Base-by-base conservation (phyloP, 768 basidiomycete species). In the Lactarius quietus region DNA sequence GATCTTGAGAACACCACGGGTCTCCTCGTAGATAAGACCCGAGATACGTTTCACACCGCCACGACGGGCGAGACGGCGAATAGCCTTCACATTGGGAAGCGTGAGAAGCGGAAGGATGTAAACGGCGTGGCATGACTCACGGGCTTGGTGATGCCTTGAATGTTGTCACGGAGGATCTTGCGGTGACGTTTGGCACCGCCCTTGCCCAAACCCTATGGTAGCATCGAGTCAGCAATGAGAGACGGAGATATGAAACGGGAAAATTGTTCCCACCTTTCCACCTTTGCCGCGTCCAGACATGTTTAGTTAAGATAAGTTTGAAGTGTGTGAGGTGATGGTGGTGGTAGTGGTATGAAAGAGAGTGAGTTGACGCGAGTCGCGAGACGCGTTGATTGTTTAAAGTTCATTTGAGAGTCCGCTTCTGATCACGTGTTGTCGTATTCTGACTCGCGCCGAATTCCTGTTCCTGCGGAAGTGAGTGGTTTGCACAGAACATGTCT, bases 251-350 rank as follows among this genome's bases (percentile, higher is more conserved):
- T 48, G 28, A 26, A 43, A 41, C 3, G 6, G 12, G 23, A 33
- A 26, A 33, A 5, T 39, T 31, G n/a, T 51, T 38, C 54, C 53
- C 59, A 86, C 86, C 83, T 95, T 95, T 76, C 92, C 93, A 80
- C 93, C 90, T 83, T 95, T 96, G 76, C 94, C 94, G 78, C 94
- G 93, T 82, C 94, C 94, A 84, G 93, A 95, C 93, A 95, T 94
- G 17, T 51, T 76, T 81, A 68, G 59, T 57, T 74, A 60, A 67
- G 61, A 62, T 70, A 66, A 64, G 64, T 70, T 66, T 41, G n/a
- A 35, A 33, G 59, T 55, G 65, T 48, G 23, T 48, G 48, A 51
- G 53, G 35, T 38, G 43, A 58, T 45, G 51, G 59, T 64, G 68
- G 61, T 68, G 63, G 51, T 68, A 52, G 64, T 70, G 70, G 70